A percentile compares a stretch with the other conserved stretches of the same genome.
Evolutionary conservation across 176 grass and related monocot species (phyloP).

Genomic region (Eleusine coracana): DNA sequence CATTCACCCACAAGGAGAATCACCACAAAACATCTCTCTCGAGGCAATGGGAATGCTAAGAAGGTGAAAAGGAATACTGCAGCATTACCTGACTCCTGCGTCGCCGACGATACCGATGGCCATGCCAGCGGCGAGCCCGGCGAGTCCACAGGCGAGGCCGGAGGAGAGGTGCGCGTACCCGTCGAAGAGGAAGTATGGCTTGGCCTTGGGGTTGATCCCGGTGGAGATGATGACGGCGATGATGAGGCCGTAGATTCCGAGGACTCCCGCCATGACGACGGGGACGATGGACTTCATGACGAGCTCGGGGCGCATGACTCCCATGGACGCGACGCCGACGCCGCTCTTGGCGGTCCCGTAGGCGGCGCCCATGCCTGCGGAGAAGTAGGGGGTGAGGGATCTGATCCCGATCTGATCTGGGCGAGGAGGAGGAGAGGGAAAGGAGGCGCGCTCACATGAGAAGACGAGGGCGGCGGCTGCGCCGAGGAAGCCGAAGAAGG

Average conservation of each 20-base stretch:
- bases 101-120: constrained; percentile 75
- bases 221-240: constrained; percentile 75
- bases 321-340: constrained; percentile 70
- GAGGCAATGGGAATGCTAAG: background rate
- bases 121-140: constrained; percentile 65
- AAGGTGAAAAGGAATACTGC: background rate
- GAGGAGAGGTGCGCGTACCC: constrained; percentile 68
- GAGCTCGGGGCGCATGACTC: constrained; percentile 73
- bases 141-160: constrained; percentile 65
- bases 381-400: too few relatives aligned
- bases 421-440: too few relatives aligned
- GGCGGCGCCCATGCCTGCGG: constrained; percentile 69
- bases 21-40: too few relatives aligned
- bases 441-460: constrained; percentile 54
- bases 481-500: constrained; percentile 99
- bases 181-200: constrained; percentile 69
- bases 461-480: constrained; percentile 88
- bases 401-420: too few relatives aligned
- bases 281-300: constrained; percentile 81
- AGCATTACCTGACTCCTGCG: constrained; percentile 60
- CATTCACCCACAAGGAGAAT: too few relatives aligned
- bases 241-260: constrained; percentile 73
- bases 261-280: constrained; percentile 76
- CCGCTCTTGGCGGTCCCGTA: constrained; percentile 75
- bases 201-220: constrained; percentile 79